Evolutionary conservation across 164 flowering plant genomes (phyloP).

Genomic region (Liriodendron chinense): DNA sequence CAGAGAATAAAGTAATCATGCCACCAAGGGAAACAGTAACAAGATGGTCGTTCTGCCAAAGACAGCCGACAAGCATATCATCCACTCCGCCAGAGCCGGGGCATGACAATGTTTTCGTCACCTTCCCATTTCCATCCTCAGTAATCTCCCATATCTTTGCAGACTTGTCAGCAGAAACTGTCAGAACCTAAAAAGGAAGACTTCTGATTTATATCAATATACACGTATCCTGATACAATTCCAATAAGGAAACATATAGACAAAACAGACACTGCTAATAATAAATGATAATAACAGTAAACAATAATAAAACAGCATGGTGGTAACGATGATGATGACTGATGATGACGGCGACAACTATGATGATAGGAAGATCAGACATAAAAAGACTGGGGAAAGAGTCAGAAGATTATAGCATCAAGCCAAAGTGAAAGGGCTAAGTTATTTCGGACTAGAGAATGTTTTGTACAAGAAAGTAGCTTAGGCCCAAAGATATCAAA

Average conservation of each 20-base stretch:
- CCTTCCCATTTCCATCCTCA: slow-evolving; percentile 69
- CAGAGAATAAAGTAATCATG: slow-evolving; percentile 66
- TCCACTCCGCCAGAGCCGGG: slow-evolving; percentile 89
- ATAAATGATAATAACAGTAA: neutral
- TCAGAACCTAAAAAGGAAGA: slow-evolving; percentile 57
- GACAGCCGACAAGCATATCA: slow-evolving; percentile 96
- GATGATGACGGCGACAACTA: neutral
- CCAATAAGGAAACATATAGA: neutral
- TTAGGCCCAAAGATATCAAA: no score
- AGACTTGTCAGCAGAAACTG: slow-evolving; percentile 95
- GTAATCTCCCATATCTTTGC: slow-evolving; percentile 92
- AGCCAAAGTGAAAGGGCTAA: no score
- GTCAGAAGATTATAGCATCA: no score
- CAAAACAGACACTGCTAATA: neutral
- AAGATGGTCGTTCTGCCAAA: slow-evolving; percentile 87
- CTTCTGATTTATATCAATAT: slow-evolving; percentile 3
- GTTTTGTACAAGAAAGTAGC: no score
- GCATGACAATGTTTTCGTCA: slow-evolving; percentile 60
- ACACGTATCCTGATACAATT: neutral
- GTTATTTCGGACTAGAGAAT: no score
- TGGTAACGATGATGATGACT: no score
- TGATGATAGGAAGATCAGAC: neutral
- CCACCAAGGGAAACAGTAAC: slow-evolving; percentile 97
- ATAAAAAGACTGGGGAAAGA: no score
- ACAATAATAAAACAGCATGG: no score